Evolutionary conservation across 768 basidiomycete species (phyloP), one percentile per base, ranked within the genome.

Genomic region (Russula dissimulans): DNA sequence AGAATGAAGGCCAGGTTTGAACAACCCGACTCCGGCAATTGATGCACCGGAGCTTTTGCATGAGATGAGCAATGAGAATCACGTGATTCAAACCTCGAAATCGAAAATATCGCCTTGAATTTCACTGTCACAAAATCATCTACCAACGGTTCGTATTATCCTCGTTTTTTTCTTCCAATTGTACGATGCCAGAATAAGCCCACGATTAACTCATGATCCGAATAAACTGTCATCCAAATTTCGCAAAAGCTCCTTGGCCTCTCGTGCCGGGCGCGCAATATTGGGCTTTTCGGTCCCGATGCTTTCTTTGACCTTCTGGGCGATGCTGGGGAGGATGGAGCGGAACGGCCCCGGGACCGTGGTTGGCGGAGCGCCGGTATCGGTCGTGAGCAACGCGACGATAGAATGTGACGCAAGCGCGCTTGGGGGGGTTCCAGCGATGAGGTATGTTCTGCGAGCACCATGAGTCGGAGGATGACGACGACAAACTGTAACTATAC

Each of bases 261-360:
- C 91, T 46, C 92, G 76, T 7, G 91, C 87, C 0, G 91, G 91
- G 48, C 91, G 77, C 10, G 89, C 79, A 45, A 95, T 82, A 18
- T 80, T 77, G 3, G 89, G 83, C 39, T 81, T 81, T 45, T 93
- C 90, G 61, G 78, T 84, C 3, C 78, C 82, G 1, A 81, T 79
- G 66, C 85, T 82, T 63, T 87, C 85, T 54, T 83, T 74, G 3
- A 88, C 78, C 70, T 93, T 93, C 70, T 86, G 81, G 0, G 87
- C 82, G 3, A 94, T 81, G 44, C 73, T 79, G 6, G 79, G 79
- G 36, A 87, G 72, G 5, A 87, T 65, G 3, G 78, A 78, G 3
- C 86, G 79, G 79, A 93, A 86, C 31, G 90, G 69, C 57, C 81
- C 79, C 15, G 81, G 76, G 22, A 72, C 66, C 5, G 56, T 60